phyloP scores from a whole-genome alignment of 495 filamentous ascomycete genomes.

The Tuber umbilicatum region DNA sequence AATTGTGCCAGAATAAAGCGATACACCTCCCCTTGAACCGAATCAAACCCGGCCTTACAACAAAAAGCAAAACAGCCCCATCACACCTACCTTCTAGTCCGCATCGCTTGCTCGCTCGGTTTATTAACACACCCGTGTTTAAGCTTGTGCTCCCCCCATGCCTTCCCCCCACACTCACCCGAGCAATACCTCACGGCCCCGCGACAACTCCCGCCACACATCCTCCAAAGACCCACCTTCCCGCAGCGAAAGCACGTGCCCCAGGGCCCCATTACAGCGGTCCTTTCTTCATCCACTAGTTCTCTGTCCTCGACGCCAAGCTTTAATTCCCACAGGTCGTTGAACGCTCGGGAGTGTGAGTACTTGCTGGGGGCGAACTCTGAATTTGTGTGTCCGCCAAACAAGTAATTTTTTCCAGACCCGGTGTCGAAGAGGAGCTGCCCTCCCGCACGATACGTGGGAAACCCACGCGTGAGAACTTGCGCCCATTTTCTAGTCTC shows the following conservation, averaged over 20 bases:
- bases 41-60: background rate
- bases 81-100: background rate
- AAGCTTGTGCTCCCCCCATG: conserved; percentile 30
- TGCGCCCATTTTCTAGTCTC: conserved; percentile 23
- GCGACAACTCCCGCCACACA: conserved; percentile 34
- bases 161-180: conserved; percentile 25
- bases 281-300: conserved; percentile 29
- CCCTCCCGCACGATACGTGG: conserved; percentile 29
- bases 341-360: conserved; percentile 23
- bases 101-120: background rate
- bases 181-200: conserved; percentile 29
- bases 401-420: conserved; percentile 23
- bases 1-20: background rate
- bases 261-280: conserved; percentile 35
- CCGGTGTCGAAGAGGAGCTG: conserved; percentile 23
- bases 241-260: conserved; percentile 32
- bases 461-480: conserved; percentile 30
- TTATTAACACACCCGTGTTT: conserved; percentile 16
- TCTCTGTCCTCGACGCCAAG: conserved; percentile 31
- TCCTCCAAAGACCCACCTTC: conserved; percentile 31
- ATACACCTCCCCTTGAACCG: background rate
- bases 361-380: conserved; percentile 30
- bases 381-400: conserved; percentile 33
- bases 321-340: conserved; percentile 34
- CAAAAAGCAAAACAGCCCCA: background rate